Evolutionary conservation across 1,284 basidiomycete genomes (phyloP).

Genomic region (Moesziomyces antarcticus): DNA sequence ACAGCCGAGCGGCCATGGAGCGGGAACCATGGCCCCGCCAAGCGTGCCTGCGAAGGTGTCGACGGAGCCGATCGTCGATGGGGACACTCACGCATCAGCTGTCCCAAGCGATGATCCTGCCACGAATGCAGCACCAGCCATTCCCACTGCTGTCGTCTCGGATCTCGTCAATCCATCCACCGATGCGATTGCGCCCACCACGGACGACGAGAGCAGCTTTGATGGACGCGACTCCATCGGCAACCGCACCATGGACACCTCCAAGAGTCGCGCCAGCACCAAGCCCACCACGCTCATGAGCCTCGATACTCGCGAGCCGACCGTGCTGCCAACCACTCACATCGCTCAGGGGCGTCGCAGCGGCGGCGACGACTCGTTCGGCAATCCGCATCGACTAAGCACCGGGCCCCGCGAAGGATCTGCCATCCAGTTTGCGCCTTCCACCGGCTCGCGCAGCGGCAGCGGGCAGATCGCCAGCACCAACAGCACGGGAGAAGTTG

Average conservation of each 20-base stretch:
- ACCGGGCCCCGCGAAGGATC: constrained; percentile 34
- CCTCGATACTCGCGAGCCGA: constrained; percentile 73
- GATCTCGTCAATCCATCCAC: neutral
- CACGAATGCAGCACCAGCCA: constrained; percentile 16
- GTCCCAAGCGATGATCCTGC: neutral
- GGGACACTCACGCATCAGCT: neutral
- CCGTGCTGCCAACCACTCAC: constrained; percentile 75
- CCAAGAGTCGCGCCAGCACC: constrained; percentile 84
- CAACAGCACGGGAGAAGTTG: constrained; percentile 17
- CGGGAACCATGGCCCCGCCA: constrained; percentile 10
- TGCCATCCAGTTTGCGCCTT: constrained; percentile 25
- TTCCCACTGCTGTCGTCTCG: constrained; percentile 13
- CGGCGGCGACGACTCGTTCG: constrained; percentile 28
- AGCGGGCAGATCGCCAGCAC: constrained; percentile 22
- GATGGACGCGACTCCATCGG: constrained; percentile 50
- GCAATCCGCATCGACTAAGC: constrained; percentile 29
- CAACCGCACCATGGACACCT: constrained; percentile 58
- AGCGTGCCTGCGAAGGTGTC: constrained; percentile 12
- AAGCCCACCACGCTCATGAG: constrained; percentile 94
- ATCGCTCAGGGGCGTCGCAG: constrained; percentile 82
- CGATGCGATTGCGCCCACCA: constrained; percentile 14
- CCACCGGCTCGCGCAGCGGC: constrained; percentile 22
- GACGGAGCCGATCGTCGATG: neutral
- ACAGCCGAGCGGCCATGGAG: neutral
- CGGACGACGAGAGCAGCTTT: constrained; percentile 37